Percentiles rank a stretch among this genome's conserved stretches.
Conservation (phyloP, 805 yeast genomes). For the Candida boleticola region DNA sequence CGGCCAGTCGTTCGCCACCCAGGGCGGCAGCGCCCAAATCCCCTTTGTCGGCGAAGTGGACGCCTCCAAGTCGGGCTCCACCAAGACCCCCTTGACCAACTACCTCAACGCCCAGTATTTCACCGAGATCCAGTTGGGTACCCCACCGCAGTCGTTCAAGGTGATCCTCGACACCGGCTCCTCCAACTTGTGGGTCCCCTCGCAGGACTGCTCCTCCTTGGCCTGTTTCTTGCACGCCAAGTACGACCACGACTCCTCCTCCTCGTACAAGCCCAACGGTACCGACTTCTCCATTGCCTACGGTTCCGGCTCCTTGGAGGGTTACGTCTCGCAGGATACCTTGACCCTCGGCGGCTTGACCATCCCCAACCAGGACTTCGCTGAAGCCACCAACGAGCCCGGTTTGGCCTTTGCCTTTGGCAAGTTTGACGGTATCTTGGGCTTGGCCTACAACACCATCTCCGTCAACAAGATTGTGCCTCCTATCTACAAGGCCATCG, state of each 20-base stretch:
- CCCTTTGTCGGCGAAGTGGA: conserved; percentile 35
- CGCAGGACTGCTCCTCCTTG: conserved; percentile 81
- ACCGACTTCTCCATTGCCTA: conserved; percentile 81
- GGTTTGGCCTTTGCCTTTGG: conserved; percentile 98
- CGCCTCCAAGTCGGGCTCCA: conserved; percentile 48
- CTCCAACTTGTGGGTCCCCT: conserved; percentile 96
- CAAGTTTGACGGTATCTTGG: conserved; percentile 96
- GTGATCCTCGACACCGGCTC: conserved; percentile 96
- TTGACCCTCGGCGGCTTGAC: conserved; percentile 78
- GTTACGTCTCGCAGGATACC: conserved; percentile 85
- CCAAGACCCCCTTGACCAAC: conserved; percentile 84
- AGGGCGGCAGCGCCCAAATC: conserved; percentile 31
- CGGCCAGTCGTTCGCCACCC: conserved; percentile 16
- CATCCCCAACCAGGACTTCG: conserved; percentile 89
- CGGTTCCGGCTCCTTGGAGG: conserved; percentile 92
- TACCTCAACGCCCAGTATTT: conserved; percentile 95
- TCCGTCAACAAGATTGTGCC: conserved; percentile 89
- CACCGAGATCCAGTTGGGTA: conserved; percentile 87
- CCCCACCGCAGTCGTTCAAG: conserved; percentile 91
- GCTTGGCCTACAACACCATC: conserved; percentile 90
- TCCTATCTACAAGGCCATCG: conserved; percentile 87
- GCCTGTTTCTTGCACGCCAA: conserved; percentile 94
- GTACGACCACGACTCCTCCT: conserved; percentile 81
- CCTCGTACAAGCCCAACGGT: conserved; percentile 85
- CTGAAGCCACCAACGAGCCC: conserved; percentile 96